phyloP scores from a whole-genome alignment of 169 alveolate species.

The Cyclospora cayetanensis region DNA sequence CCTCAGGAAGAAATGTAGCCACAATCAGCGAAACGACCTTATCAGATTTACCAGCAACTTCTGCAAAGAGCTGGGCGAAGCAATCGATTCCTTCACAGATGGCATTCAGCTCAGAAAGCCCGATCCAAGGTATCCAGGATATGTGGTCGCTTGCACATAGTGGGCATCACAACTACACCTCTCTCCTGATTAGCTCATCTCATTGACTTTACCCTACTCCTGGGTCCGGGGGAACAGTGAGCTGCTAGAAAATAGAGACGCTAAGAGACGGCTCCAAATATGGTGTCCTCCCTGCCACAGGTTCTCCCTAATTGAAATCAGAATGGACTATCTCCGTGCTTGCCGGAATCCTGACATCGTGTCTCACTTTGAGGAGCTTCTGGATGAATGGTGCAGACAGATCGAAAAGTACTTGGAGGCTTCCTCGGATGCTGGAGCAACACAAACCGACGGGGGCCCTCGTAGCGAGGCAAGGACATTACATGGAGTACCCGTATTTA shows the following conservation, averaged over 20 bases:
- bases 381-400: slow-evolving; percentile 73
- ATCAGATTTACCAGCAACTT: slow-evolving; percentile 72
- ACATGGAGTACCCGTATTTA: neutral
- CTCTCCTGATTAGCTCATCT: too few relatives aligned
- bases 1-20: slow-evolving; percentile 74
- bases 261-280: too few relatives aligned
- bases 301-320: slow-evolving; percentile 25
- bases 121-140: slow-evolving; percentile 29
- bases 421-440: slow-evolving; percentile 33
- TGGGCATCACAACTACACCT: neutral
- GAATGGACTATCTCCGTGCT: slow-evolving; percentile 7
- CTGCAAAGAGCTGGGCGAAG: slow-evolving; percentile 77
- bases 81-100: slow-evolving; percentile 73
- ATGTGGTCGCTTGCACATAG: neutral
- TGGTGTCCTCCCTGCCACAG: neutral
- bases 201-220: too few relatives aligned
- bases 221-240: too few relatives aligned
- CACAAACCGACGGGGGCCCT: slow-evolving; percentile 64
- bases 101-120: slow-evolving; percentile 74
- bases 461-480: slow-evolving; percentile 57
- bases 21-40: slow-evolving; percentile 73
- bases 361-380: slow-evolving; percentile 67
- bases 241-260: too few relatives aligned
- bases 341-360: slow-evolving; percentile 60
- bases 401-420: slow-evolving; percentile 61